Base-by-base conservation (phyloP, 129 eudicot genomes). In the Mikania micrantha region DNA sequence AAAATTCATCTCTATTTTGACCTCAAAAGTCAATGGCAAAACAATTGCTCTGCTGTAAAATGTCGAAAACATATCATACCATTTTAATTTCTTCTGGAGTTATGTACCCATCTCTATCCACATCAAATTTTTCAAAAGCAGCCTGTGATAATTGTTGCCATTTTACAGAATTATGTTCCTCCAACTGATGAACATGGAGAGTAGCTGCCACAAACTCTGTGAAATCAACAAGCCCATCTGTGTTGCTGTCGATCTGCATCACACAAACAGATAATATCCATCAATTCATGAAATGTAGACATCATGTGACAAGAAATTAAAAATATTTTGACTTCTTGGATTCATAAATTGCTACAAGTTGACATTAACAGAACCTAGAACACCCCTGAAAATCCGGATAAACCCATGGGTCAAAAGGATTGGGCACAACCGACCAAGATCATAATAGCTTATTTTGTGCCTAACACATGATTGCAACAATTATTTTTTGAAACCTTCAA, bases 161-260 rank as follows among this genome's bases (percentile, higher is more conserved):
- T 82, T 88, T 93, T 56, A 69, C 84, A 4, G 89, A 67, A 77
- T 93, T 80, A 71, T 88, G 96, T 81, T 93, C n/a, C n/a, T n/a
- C n/a, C n/a, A n/a, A n/a, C n/a, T n/a, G 98, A 81, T 86, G 96
- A 73, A 93, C 98, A 75, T 86, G 98, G 48, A 93, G 81, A 22
- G 96, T 89, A 12, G 98, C 98, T 41, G 98, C 98, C 56, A 93
- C 98, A 80, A 93, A 93, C 84, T 93, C 98, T 1, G 86, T 64
- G 79, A 93, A 93, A 78, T 93, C 98, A 64, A 93, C 91, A 17
- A 88, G 86, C 38, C 98, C 98, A 67, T 93, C 98, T 4, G 96
- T 86, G 70, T 93, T 93, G 79, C 90, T 83, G 69, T 93, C 98
- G 13, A 93, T 89, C 98, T 93, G 92, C 64, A 49, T 65, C 69